Conservation (phyloP, 768 basidiomycete species). For the Cystofilobasidium bisporidii region DNA sequence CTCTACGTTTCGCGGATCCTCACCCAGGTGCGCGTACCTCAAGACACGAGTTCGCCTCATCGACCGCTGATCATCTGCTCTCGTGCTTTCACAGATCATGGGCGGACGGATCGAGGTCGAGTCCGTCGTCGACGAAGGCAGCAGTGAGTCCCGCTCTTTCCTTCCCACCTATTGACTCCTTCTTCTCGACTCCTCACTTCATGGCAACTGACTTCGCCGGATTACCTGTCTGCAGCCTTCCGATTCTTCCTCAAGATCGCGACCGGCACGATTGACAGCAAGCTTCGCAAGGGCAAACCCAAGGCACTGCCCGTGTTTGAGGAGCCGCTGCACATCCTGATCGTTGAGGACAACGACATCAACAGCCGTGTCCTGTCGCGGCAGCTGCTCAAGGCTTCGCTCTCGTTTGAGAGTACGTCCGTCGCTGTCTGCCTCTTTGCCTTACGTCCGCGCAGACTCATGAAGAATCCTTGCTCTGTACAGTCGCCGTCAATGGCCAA, state of each 20-base stretch:
- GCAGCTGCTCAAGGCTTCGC: not conserved
- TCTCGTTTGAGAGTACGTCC: not conserved
- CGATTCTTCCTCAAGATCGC: conserved; percentile 20
- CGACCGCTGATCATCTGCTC: not conserved
- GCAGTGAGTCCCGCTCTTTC: not conserved
- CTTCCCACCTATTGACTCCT: not conserved
- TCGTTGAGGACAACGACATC: conserved; percentile 26
- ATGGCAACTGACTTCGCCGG: not conserved
- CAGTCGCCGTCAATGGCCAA: not conserved
- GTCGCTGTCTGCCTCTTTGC: not conserved
- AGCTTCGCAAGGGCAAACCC: not conserved
- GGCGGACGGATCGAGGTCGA: conserved; percentile 38
- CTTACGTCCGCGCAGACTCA: not conserved
- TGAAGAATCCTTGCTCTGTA: too few species aligned
- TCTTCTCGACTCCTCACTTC: not conserved
- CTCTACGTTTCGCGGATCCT: conserved; percentile 27
- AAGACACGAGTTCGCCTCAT: too few species aligned
- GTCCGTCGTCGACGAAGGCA: conserved; percentile 25
- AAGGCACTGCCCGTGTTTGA: not conserved
- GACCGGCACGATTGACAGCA: not conserved
- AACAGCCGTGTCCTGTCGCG: conserved; percentile 5
- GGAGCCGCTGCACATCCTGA: not conserved
- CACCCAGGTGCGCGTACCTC: conserved; percentile 29
- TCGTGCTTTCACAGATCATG: conserved; percentile 30
- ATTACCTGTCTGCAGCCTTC: conserved; percentile 3